phyloP scores from a whole-genome alignment of 495 filamentous ascomycete genomes.

The Hypomontagnella submonticulosa region DNA sequence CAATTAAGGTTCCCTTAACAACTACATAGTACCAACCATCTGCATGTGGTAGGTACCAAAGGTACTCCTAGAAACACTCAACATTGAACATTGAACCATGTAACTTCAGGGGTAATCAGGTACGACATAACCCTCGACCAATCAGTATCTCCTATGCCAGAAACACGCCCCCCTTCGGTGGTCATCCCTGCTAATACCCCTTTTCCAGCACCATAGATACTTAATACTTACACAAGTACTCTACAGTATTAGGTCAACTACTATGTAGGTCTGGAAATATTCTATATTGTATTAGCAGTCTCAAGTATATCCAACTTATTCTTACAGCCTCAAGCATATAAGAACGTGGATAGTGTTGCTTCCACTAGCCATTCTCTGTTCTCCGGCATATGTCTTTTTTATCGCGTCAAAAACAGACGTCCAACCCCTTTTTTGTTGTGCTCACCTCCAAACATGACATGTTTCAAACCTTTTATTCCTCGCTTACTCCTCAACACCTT shows the following conservation, averaged over 20 bases:
- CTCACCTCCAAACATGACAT: slow-evolving; percentile 13
- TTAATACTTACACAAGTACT: too few species aligned
- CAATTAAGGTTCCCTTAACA: slow-evolving; percentile 23
- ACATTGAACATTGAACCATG: slow-evolving; percentile 8
- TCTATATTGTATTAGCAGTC: too few species aligned
- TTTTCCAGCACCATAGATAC: too few species aligned
- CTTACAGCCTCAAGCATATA: too few species aligned
- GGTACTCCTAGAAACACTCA: too few species aligned
- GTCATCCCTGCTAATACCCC: not conserved
- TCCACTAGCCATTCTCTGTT: too few species aligned
- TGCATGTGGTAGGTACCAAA: not conserved
- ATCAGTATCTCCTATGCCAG: slow-evolving; percentile 8
- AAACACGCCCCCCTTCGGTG: not conserved
- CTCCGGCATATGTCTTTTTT: not conserved
- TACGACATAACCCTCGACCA: slow-evolving; percentile 9
- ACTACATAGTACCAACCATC: not conserved
- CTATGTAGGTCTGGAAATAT: too few species aligned
- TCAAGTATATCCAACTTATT: too few species aligned
- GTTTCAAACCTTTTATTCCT: slow-evolving; percentile 18
- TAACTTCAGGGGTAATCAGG: slow-evolving; percentile 21
- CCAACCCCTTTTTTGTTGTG: not conserved
- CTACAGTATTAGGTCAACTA: too few species aligned
- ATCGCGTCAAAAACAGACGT: not conserved
- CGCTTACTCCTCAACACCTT: not conserved
- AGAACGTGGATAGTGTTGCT: too few species aligned